phyloP scores from a whole-genome alignment of 2,329 filamentous ascomycete species.

The Intubia oerlemansii region DNA sequence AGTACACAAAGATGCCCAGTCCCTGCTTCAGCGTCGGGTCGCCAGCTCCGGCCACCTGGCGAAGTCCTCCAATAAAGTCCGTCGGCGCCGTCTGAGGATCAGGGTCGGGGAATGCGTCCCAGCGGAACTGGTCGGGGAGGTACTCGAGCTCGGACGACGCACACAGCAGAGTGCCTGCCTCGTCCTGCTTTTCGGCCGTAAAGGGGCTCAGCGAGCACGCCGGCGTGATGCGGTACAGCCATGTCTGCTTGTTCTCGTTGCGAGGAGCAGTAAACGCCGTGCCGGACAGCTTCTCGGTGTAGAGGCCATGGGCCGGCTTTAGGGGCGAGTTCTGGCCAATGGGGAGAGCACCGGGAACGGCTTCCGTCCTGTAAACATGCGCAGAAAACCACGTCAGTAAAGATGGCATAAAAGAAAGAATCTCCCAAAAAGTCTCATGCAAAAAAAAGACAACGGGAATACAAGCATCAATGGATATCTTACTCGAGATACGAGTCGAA shows the following conservation, averaged over 20 bases:
- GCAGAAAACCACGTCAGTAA: no score
- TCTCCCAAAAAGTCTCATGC: background rate
- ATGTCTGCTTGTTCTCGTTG: conserved; percentile 47
- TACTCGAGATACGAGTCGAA: conserved; percentile 63
- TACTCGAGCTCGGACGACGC: conserved; percentile 30
- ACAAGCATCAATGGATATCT: conserved; percentile 13
- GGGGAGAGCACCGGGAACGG: conserved; percentile 51
- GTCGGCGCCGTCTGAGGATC: conserved; percentile 10
- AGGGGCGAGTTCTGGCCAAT: conserved; percentile 65
- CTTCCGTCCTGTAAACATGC: conserved; percentile 46
- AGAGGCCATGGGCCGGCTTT: conserved; percentile 56
- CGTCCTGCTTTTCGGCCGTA: conserved; percentile 8
- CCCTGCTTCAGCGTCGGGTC: conserved; percentile 62
- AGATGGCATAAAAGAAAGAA: background rate
- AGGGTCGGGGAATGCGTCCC: conserved; percentile 53
- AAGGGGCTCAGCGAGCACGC: conserved; percentile 39
- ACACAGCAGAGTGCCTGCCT: no score
- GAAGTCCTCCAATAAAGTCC: conserved; percentile 35
- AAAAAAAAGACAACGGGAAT: background rate
- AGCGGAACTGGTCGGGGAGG: conserved; percentile 63
- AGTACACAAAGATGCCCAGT: conserved; percentile 61
- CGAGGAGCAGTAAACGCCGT: conserved; percentile 51
- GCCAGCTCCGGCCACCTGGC: conserved; percentile 57
- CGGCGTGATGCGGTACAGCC: conserved; percentile 50
- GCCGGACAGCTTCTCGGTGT: conserved; percentile 60